Base-by-base conservation (phyloP, 1,139 yeast genomes). In the Candida pseudoviswanathii region DNA sequence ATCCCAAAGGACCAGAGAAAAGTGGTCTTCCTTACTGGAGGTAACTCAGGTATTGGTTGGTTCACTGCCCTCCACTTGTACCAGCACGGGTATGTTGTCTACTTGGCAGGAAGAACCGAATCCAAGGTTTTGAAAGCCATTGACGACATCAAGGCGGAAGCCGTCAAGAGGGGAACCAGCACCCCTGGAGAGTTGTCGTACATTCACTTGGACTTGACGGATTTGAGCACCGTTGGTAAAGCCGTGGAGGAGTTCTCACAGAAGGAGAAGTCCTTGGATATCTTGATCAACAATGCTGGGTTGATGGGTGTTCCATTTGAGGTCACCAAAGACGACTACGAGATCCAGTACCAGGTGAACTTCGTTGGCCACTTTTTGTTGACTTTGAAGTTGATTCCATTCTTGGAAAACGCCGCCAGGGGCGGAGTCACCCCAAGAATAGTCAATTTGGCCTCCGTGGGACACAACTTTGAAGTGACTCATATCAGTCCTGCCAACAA, bases 1-100 rank as follows among this genome's bases (percentile, higher is more conserved):
- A 60, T 72, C 51, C 78, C 79, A 2, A 51, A 44, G n/a, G 71
- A 68, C 44, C 66, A 67, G 44, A 63, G 76, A 46, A 64, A 77
- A 47, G 73, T 73, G n/a, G 80, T 73, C 9, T 62, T 74, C 16
- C 63, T 76, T 29, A 75, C 80, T 5, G 80, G 80, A 2, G 80
- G 80, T 21, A 73, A 70, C 51, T 68, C 73, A 41, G 81, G 81
- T 10, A 71, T 75, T 46, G 80, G 81, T 21, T 75, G 63, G 65
- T 73, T 61, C 50, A 72, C 78, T 4, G 73, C 70, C 9, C 62
- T 74, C 38, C 75, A 75, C 51, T 67, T 76, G 36, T 73, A 70
- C 51, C 64, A 74, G 40, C 80, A 74, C 51, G 81, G 81, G 2
- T 75, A 66, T 51, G 61, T 64, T 11, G 71, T 75, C 11, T 76